phyloP scores from a whole-genome alignment of 345 rosid species.

The Citrus mangshanensis region DNA sequence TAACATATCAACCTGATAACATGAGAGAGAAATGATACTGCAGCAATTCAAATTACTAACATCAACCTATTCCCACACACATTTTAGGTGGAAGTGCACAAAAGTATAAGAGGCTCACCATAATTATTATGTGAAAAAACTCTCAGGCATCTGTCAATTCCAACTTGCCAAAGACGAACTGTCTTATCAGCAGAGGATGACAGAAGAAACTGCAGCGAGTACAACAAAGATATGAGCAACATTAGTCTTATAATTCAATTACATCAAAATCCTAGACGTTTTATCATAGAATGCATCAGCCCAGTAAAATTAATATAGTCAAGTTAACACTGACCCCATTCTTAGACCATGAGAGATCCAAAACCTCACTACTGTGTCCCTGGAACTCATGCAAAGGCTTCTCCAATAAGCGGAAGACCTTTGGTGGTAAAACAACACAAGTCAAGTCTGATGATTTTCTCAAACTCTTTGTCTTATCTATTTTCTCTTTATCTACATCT shows the following conservation, averaged over 20 bases:
- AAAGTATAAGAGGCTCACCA: conserved; percentile 33
- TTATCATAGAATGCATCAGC: not conserved
- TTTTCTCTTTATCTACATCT: conserved; percentile 35
- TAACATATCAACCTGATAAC: conserved; percentile 6
- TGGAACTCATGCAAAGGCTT: conserved; percentile 65
- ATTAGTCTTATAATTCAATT: conserved; percentile 2
- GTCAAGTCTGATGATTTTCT: conserved; percentile 49
- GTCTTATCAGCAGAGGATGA: conserved; percentile 69
- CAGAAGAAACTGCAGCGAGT: conserved; percentile 49
- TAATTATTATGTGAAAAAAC: conserved; percentile 65
- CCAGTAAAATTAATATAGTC: conserved; percentile 1
- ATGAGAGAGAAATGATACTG: not conserved
- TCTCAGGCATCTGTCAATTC: conserved; percentile 43
- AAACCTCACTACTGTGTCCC: conserved; percentile 63
- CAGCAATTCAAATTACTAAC: not conserved
- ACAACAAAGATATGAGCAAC: not conserved
- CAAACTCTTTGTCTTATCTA: conserved; percentile 37
- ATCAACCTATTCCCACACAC: not conserved
- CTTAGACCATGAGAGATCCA: conserved; percentile 83
- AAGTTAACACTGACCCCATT: conserved; percentile 48
- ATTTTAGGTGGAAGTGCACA: not conserved
- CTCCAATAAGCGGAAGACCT: conserved; percentile 53
- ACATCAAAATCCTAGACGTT: not conserved
- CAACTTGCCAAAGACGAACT: conserved; percentile 61
- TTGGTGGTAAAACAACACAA: conserved; percentile 66